Evolutionary conservation across 352 stramenopile species (phyloP).

Genomic region (Blastocystis sp.): DNA sequence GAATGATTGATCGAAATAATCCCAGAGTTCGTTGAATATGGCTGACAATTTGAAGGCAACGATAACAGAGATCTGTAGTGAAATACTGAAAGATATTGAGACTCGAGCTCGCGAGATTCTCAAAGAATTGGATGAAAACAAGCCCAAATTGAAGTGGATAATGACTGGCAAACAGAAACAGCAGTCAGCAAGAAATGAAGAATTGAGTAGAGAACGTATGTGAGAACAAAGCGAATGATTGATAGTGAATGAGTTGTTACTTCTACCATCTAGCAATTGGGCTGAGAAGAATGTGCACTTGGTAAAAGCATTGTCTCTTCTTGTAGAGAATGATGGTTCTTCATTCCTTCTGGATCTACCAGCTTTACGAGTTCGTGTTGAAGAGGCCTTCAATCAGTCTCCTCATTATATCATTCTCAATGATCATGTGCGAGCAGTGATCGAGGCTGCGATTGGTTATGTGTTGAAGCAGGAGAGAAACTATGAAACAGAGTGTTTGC

Average conservation of each 20-base stretch:
- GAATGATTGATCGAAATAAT: not conserved
- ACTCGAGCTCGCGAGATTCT: slow-evolving; percentile 22
- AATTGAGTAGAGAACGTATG: slow-evolving; percentile 7
- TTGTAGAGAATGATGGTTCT: not conserved
- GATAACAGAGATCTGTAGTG: slow-evolving; percentile 16
- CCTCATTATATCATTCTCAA: not conserved
- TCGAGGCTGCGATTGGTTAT: not conserved
- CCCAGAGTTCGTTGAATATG: not conserved
- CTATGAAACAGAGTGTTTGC: slow-evolving; percentile 5
- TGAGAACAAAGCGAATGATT: not conserved
- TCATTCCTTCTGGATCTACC: slow-evolving; percentile 32
- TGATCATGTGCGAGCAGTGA: not conserved
- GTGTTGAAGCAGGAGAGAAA: slow-evolving; percentile 6
- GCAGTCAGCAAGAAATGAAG: slow-evolving; percentile 13
- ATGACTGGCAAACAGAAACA: slow-evolving; percentile 53
- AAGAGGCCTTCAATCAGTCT: not conserved
- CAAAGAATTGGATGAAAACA: slow-evolving; percentile 37
- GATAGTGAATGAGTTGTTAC: slow-evolving; percentile 28
- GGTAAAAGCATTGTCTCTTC: slow-evolving; percentile 3
- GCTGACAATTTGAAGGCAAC: slow-evolving; percentile 33
- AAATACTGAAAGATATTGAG: slow-evolving; percentile 45
- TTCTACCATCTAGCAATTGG: slow-evolving; percentile 18
- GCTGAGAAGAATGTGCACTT: slow-evolving; percentile 53
- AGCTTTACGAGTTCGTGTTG: not conserved
- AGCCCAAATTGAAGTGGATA: slow-evolving; percentile 48